Base-by-base conservation (phyloP, 1,284 basidiomycete species). In the Puccinia hordei region DNA sequence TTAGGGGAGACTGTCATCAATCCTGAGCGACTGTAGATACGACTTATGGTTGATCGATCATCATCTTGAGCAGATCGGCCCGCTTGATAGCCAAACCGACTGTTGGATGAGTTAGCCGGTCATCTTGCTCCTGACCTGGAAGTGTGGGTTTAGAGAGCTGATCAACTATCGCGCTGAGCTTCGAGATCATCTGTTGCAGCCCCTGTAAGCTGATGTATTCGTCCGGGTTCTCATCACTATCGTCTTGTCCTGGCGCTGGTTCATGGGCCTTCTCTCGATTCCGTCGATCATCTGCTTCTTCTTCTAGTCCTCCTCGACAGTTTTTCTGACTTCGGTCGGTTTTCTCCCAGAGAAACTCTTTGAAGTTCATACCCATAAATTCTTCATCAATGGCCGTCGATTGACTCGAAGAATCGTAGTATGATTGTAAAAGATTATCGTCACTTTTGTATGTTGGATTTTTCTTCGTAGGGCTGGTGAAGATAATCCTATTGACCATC, bases 381-480 rank as follows among this genome's bases (percentile, higher is more conserved):
- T 69, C 66, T 19, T 69, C 66, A 69, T 69, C 66, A 19, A 69
- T 69, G 1, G 66, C 66, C 6, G 66, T 69, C 41, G 66, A 69
- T 69, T 69, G 66, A 30, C 66, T 69, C 22, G 66, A 69, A 19
- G 66, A 69, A 12, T 46, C 41, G 66, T 69, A 46, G 38, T 69
- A 69, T 0, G 61, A 63, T 8, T 44, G 66, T n/a, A 69, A 49
- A 9, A 51, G 22, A 49, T 49, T 69, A 12, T 46, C 66, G 27
- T 51, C 66, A n/a, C 66, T 46, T 33, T 30, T 51, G 66, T 49
- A 46, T 6, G 35, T 27, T 38, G 59, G 24, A 4, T 22, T 22
- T 22, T 63, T 63, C 19, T 63, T 63, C 15, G 61, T 63, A 13
- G 61, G 61, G 41, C 46, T 51, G 35, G 46, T 51, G 5, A 51